These are phyloP conservation scores for Pseudisothecium myosuroides DNA, from an alignment of 225 moss, liverwort and hornwort species.

Conservation along the genomic window DNA sequence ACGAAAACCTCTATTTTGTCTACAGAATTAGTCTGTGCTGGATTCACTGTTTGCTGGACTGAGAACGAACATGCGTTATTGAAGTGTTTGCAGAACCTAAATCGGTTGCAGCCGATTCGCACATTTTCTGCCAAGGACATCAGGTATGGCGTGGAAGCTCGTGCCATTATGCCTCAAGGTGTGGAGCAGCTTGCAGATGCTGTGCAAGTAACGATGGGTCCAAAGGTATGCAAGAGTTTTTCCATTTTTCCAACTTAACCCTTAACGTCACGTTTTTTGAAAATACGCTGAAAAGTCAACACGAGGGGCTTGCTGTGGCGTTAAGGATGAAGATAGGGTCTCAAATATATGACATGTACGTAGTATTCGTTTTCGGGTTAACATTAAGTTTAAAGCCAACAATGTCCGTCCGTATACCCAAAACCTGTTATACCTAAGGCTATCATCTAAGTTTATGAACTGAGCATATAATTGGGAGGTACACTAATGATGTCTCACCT, in stretches of 20 bases:
- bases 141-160: constrained; percentile 75
- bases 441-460: too few species aligned
- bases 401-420: neutral
- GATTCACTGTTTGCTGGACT: neutral
- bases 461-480: neutral
- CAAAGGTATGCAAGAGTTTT: constrained; percentile 30
- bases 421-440: neutral
- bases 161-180: constrained; percentile 84
- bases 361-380: neutral
- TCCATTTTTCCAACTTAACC: neutral
- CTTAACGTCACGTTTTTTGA: neutral
- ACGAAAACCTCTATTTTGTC: neutral
- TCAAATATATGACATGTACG: neutral
- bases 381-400: neutral
- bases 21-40: neutral
- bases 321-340: neutral
- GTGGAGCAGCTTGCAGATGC: constrained; percentile 94
- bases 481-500: neutral
- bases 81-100: neutral
- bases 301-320: neutral
- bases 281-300: neutral
- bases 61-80: neutral
- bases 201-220: constrained; percentile 94
- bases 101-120: constrained; percentile 20
- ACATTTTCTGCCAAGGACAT: constrained; percentile 78